Percentiles rank a stretch among this genome's conserved stretches.
phyloP scores from a whole-genome alignment of 148 eudicot species.

The Diospyros kaki region DNA sequence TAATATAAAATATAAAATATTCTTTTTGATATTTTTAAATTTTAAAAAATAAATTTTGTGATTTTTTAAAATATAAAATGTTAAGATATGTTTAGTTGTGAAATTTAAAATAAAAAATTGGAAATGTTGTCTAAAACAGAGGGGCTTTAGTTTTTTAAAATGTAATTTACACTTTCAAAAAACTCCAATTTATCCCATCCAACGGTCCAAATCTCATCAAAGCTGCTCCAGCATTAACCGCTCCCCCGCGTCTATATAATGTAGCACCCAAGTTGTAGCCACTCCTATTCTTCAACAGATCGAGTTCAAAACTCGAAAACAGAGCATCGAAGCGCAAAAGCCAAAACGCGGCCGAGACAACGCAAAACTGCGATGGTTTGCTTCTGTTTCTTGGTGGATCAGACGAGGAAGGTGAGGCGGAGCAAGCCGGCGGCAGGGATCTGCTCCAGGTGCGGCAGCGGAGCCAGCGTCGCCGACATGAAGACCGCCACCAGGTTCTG shows the following conservation, averaged over 20 bases:
- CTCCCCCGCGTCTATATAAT: conserved; percentile 9
- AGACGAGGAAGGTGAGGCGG: conserved; percentile 47
- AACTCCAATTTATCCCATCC: neutral
- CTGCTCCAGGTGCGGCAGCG: conserved; percentile 75
- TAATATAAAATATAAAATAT: too few relatives aligned
- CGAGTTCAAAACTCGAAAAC: too few relatives aligned
- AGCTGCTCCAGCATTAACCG: neutral
- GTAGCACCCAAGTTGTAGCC: neutral
- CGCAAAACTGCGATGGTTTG: conserved; percentile 42
- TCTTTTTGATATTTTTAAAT: too few relatives aligned
- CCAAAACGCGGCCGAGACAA: neutral
- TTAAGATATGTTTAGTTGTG: too few relatives aligned
- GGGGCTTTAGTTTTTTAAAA: too few relatives aligned
- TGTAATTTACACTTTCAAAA: too few relatives aligned
- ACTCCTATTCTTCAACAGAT: too few relatives aligned
- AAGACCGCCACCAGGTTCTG: conserved; percentile 80
- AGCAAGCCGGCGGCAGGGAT: conserved; percentile 78
- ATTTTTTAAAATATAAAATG: too few relatives aligned
- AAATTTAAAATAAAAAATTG: too few relatives aligned
- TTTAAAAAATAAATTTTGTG: too few relatives aligned
- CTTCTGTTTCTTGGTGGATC: conserved; percentile 79
- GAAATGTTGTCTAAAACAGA: too few relatives aligned
- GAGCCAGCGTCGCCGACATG: conserved; percentile 81
- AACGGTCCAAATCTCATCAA: neutral
- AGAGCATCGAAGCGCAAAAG: neutral